Percentiles rank a stretch among this genome's conserved stretches.
These are phyloP conservation scores for Huntiella bhutanensis DNA, from an alignment of 2,329 filamentous ascomycete genomes.

Conservation along the genomic window DNA sequence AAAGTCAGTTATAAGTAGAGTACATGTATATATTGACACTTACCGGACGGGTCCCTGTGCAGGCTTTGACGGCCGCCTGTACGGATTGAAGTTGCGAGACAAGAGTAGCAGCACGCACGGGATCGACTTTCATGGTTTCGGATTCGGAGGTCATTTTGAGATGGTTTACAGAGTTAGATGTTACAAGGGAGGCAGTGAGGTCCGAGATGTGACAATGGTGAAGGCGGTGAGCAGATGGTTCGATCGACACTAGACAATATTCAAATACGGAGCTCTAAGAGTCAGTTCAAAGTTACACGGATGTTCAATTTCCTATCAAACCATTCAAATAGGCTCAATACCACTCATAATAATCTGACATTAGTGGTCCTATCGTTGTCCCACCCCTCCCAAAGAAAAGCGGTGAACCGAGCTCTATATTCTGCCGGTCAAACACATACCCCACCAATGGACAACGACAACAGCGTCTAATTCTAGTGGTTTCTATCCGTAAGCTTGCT, in stretches of 20 bases:
- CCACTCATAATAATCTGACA: no score
- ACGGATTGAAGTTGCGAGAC: conserved; percentile 43
- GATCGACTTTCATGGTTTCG: conserved; percentile 40
- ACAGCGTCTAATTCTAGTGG: neutral
- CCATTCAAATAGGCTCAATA: no score
- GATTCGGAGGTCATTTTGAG: conserved; percentile 1
- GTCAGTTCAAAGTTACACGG: no score
- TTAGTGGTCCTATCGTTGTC: no score
- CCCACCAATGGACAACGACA: neutral
- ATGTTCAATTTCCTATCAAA: no score
- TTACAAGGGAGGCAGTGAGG: neutral
- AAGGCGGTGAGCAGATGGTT: no score
- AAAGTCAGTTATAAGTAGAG: neutral
- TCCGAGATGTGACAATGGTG: no score
- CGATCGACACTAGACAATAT: no score
- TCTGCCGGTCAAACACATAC: no score
- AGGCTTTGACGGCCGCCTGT: conserved; percentile 35
- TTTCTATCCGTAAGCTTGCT: neutral
- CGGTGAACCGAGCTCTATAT: no score
- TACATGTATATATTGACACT: conserved; percentile 15
- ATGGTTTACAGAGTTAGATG: neutral
- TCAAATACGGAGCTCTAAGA: no score
- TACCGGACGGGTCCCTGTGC: conserved; percentile 35
- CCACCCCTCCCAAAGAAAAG: no score
- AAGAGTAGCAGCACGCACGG: conserved; percentile 41